These are phyloP conservation scores for Rhodotorula sphaerocarpa DNA, from an alignment of 768 basidiomycete genomes.

Conservation along the genomic window DNA sequence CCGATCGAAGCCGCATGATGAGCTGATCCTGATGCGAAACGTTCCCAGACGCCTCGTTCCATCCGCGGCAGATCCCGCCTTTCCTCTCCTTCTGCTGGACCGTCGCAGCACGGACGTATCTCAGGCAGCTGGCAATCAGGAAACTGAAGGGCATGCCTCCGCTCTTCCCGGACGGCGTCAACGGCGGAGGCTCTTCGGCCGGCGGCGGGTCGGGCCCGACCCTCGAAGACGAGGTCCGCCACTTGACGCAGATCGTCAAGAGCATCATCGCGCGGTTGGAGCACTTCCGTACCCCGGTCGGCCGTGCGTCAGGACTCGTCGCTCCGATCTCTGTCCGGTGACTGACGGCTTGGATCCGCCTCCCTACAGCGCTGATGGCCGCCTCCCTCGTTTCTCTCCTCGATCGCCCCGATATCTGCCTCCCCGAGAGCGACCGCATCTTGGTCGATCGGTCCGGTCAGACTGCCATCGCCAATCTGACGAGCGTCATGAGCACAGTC, in stretches of 20 bases:
- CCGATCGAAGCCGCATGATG: too few relatives aligned
- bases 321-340: background rate
- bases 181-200: too few relatives aligned
- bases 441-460: background rate
- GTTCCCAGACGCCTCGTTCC: constrained; percentile 8
- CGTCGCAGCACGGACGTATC: background rate
- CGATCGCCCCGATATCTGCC: constrained; percentile 1
- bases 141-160: background rate
- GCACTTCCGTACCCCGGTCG: background rate
- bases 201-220: too few relatives aligned
- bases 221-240: background rate
- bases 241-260: background rate
- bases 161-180: background rate
- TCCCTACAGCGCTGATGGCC: background rate
- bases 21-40: too few relatives aligned
- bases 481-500: background rate
- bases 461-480: background rate
- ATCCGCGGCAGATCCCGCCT: constrained; percentile 11
- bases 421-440: background rate
- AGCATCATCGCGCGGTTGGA: background rate
- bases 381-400: background rate
- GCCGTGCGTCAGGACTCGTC: background rate
- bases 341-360: background rate
- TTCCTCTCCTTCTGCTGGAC: constrained; percentile 1
- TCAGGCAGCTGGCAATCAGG: background rate